Percentiles rank a stretch among this genome's conserved stretches.
Evolutionary conservation across 768 basidiomycete genomes (phyloP).

Genomic region (Dioszegia hungarica): DNA sequence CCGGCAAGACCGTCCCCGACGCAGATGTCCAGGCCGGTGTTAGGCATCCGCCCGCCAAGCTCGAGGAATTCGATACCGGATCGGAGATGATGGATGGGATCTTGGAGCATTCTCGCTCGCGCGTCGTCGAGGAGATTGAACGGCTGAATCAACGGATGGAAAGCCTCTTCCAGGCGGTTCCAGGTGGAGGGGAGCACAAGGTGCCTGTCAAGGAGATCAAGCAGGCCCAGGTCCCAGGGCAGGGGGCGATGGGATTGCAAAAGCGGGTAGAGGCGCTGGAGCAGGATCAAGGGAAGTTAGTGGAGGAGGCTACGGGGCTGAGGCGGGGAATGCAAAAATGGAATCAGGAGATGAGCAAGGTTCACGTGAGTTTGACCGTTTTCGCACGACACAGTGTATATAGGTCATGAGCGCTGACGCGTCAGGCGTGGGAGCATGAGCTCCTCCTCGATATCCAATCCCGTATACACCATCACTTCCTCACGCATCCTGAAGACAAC

Average conservation of each 20-base stretch:
- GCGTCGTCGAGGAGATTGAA: slow-evolving; percentile 44
- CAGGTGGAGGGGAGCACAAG: not conserved
- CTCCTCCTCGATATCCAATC: slow-evolving; percentile 28
- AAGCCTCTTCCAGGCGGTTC: not conserved
- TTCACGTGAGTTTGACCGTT: slow-evolving; percentile 16
- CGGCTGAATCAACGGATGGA: slow-evolving; percentile 8
- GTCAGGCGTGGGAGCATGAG: slow-evolving; percentile 33
- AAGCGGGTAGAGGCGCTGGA: slow-evolving; percentile 24
- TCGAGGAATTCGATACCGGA: slow-evolving; percentile 24
- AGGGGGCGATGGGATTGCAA: not conserved
- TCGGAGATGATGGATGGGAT: slow-evolving; percentile 45
- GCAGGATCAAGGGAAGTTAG: slow-evolving; percentile 15
- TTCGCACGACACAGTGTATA: too few relatives aligned
- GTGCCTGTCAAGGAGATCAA: not conserved
- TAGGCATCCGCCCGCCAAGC: not conserved
- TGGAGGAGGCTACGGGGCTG: slow-evolving; percentile 21
- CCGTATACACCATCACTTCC: slow-evolving; percentile 8
- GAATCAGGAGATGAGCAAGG: slow-evolving; percentile 23
- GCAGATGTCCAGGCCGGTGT: not conserved
- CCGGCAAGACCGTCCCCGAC: not conserved
- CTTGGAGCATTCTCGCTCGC: slow-evolving; percentile 29
- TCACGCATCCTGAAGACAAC: not conserved
- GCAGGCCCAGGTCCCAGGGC: not conserved
- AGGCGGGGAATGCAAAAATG: slow-evolving; percentile 21
- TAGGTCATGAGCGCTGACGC: too few relatives aligned